Evolutionary conservation across 768 basidiomycete genomes (phyloP).

Genomic region (Russula earlei): DNA sequence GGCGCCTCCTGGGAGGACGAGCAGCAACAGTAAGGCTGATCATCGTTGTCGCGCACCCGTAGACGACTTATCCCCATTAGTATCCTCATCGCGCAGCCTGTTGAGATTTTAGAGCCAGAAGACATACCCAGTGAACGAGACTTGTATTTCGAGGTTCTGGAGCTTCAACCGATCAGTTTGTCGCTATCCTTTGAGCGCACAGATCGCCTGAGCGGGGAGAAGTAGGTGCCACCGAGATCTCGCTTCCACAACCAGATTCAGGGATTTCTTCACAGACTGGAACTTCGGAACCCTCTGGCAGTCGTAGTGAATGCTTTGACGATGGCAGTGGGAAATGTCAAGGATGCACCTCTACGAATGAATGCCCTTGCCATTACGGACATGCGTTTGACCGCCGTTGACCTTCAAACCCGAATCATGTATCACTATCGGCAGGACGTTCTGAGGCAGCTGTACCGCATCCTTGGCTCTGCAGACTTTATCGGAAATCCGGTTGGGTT

Average conservation of each 20-base stretch:
- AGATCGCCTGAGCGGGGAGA: conserved; percentile 85
- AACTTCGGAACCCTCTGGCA: conserved; percentile 82
- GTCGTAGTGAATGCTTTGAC: conserved; percentile 90
- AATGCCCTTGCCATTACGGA: conserved; percentile 93
- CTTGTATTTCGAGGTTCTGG: conserved; percentile 91
- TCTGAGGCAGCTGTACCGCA: conserved; percentile 87
- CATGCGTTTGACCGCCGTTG: conserved; percentile 77
- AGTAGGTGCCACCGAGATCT: conserved; percentile 40
- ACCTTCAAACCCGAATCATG: conserved; percentile 73
- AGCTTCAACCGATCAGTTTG: conserved; percentile 88
- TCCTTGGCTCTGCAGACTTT: conserved; percentile 97
- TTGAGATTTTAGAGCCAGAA: conserved; percentile 62
- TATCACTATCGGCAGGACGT: conserved; percentile 94
- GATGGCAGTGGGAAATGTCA: conserved; percentile 95
- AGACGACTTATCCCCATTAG: conserved; percentile 30
- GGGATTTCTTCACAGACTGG: conserved; percentile 37
- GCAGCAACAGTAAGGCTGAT: conserved; percentile 53
- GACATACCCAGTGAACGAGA: conserved; percentile 61
- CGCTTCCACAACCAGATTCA: background rate
- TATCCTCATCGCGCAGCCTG: conserved; percentile 60
- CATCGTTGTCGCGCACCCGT: background rate
- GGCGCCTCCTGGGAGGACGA: conserved; percentile 85
- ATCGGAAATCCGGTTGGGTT: conserved; percentile 93
- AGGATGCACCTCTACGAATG: conserved; percentile 88
- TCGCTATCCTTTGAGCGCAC: conserved; percentile 96